Percentiles rank a stretch among this genome's conserved stretches.
phyloP scores from a whole-genome alignment of 2,329 filamentous ascomycete genomes.

The Coleophoma cylindrospora region DNA sequence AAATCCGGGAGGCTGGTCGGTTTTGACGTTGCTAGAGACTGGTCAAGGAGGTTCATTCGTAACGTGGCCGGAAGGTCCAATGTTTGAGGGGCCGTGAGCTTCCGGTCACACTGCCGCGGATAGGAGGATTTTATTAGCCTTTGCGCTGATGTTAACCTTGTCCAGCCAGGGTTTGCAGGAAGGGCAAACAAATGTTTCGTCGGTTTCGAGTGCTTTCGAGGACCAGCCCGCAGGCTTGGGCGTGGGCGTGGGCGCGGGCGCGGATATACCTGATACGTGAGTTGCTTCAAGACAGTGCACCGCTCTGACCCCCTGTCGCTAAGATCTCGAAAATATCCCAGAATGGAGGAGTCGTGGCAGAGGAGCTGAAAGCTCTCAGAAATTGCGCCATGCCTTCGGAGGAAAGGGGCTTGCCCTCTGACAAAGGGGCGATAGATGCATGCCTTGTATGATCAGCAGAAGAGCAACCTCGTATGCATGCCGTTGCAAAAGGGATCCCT shows the following conservation, averaged over 20 bases:
- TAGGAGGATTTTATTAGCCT: not conserved
- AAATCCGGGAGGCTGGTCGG: not conserved
- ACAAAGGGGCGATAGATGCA: no score
- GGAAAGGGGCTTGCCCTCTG: no score
- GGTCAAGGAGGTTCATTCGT: not conserved
- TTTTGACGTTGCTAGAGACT: not conserved
- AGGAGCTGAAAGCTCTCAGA: no score
- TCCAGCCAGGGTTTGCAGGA: not conserved
- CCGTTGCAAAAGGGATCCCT: no score
- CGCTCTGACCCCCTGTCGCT: no score
- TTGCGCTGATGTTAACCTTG: slow-evolving; percentile 1
- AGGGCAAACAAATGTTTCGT: not conserved
- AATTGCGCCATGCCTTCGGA: no score
- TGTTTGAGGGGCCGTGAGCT: not conserved
- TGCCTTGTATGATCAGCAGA: no score
- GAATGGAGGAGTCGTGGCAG: no score
- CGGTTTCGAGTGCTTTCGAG: not conserved
- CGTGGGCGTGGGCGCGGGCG: not conserved
- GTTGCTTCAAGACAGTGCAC: not conserved
- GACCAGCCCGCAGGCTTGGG: not conserved
- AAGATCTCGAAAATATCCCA: no score
- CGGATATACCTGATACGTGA: not conserved
- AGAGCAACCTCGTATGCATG: no score
- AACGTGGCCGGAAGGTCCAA: not conserved
- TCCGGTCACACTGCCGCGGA: not conserved